Evolutionary conservation across 1,284 basidiomycete species (phyloP), one percentile per base, ranked within the genome.

Genomic region (Agroathelia rolfsii): DNA sequence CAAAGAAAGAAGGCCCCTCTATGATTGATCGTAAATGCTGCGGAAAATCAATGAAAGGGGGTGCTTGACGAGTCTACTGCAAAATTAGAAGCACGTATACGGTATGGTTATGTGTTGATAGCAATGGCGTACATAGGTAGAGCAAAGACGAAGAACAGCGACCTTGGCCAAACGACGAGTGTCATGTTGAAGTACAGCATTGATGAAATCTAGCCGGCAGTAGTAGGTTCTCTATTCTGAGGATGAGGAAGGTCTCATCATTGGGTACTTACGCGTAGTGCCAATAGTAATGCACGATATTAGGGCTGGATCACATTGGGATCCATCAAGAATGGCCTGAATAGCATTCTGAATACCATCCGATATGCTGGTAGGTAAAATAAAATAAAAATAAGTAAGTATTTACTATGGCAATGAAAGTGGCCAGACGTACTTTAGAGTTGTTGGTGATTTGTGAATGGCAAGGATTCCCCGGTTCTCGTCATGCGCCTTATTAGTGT

Each of bases 111-210:
- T 51, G 3, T 53, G 38, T 17, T 52, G 52, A 34, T n/a, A n/a
- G n/a, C 51, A 0, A 52, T 62, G 33, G 48, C 60, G 34, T 31
- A 66, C 46, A 51, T 66, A 59, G 44, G 69, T 38, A 40, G 65
- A 42, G 52, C 65, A 68, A n/a, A 73, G 53, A 32, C 71, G 65
- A 21, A 73, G 53, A 32, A 73, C 65, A 0, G 70, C 70, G 1
- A 73, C 69, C 27, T 62, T 66, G 15, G 64, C 58, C 3, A 73
- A 55, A 3, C 63, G 55, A 5, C 57, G 46, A 13, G 51, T 49
- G 40, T 72, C 64, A 22, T 60, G 53, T 47, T 73, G 69, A 26
- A 73, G 51, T 2, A 73, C 61, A 0, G 71, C 69, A 39, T 73
- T 72, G 36, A 72, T 59, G 51, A 72, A 72, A 27, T n/a, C n/a